Evolutionary conservation across 192 early-diverging fungal genomes (phyloP).

Genomic region (Mortierella claussenii): DNA sequence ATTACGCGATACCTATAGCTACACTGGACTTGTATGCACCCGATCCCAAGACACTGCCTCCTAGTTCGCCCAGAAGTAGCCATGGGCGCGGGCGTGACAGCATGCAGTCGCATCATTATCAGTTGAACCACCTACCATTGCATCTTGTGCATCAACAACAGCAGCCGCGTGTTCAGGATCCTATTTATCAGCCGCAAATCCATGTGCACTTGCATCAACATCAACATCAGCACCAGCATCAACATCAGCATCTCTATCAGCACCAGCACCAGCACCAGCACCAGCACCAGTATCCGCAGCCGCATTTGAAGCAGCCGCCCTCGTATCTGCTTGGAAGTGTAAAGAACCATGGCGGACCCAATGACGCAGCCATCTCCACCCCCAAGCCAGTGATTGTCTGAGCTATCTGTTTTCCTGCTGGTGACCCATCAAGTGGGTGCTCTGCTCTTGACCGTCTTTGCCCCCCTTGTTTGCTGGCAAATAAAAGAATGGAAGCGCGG

Average conservation of each 20-base stretch:
- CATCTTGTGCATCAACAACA: conserved; percentile 2
- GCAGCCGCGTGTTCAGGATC: not conserved
- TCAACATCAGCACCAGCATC: conserved; percentile 4
- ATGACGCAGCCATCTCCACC: not conserved
- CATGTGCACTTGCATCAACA: not conserved
- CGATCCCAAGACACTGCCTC: conserved; percentile 13
- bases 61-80: not conserved
- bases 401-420: too few species aligned
- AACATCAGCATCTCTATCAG: too few species aligned
- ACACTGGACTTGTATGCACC: conserved; percentile 44
- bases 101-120: not conserved
- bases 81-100: not conserved
- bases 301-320: not conserved
- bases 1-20: not conserved
- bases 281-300: not conserved
- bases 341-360: not conserved
- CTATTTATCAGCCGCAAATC: not conserved
- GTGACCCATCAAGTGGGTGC: too few species aligned
- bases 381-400: conserved; percentile 1
- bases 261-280: conserved; percentile 8
- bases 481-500: too few species aligned
- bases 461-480: too few species aligned
- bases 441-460: too few species aligned
- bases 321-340: conserved; percentile 8
- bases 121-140: not conserved